Conservation (phyloP, 352 stramenopile species). For the Globisporangium solare region DNA sequence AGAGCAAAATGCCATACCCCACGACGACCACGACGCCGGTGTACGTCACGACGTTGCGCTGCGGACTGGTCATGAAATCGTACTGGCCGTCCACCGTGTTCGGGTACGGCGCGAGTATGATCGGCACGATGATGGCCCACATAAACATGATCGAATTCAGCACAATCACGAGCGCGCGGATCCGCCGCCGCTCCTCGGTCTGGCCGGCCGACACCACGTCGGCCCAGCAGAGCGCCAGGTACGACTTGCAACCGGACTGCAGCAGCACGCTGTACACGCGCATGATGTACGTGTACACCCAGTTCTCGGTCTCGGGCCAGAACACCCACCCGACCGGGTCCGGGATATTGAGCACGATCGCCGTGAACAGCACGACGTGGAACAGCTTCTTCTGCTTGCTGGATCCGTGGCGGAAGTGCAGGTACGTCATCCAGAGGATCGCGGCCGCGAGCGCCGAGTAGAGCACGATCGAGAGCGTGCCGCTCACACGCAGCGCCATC, state of each 20-base stretch:
- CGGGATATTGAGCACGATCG: conserved; percentile 62
- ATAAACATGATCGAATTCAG: conserved; percentile 53
- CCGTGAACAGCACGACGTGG: conserved; percentile 62
- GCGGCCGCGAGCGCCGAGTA: conserved; percentile 54
- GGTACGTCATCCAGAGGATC: conserved; percentile 56
- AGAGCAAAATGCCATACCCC: conserved; percentile 59
- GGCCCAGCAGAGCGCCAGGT: conserved; percentile 76
- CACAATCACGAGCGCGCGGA: conserved; percentile 46
- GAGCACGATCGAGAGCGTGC: conserved; percentile 51
- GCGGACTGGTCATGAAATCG: conserved; percentile 51
- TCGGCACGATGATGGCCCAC: conserved; percentile 53
- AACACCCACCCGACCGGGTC: conserved; percentile 57
- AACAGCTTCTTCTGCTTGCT: conserved; percentile 58
- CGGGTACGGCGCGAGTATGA: conserved; percentile 45
- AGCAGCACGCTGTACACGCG: conserved; percentile 64
- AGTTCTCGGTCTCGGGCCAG: conserved; percentile 51
- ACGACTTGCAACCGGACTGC: conserved; percentile 76
- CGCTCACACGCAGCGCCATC: conserved; percentile 43
- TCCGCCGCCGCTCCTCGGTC: conserved; percentile 43
- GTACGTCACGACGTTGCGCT: conserved; percentile 55
- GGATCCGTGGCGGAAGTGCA: conserved; percentile 57
- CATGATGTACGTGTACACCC: conserved; percentile 62
- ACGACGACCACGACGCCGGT: conserved; percentile 54
- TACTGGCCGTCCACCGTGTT: conserved; percentile 59
- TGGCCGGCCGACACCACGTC: conserved; percentile 77